phyloP scores from a whole-genome alignment of 176 grass and related monocot species.

The Triticum monococcum region DNA sequence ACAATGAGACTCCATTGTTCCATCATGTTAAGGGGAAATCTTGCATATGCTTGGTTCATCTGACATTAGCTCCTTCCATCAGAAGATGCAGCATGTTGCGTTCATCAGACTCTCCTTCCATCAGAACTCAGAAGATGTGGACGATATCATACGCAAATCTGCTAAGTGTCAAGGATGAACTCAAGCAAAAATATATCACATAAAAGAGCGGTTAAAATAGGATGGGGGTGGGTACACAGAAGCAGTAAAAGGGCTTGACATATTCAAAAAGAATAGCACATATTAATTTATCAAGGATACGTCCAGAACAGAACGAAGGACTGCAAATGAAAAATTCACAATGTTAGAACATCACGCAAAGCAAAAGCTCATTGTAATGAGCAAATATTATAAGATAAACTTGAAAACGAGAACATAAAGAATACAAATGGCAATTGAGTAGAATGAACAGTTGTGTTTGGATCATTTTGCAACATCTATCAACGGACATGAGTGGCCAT shows the following conservation, averaged over 20 bases:
- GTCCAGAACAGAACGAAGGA: constrained; percentile 94
- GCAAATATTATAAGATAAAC: background rate
- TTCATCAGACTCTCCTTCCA: constrained; percentile 13
- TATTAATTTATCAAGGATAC: constrained; percentile 69
- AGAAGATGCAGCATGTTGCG: constrained; percentile 53
- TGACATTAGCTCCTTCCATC: constrained; percentile 18
- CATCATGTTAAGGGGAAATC: background rate
- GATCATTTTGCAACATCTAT: background rate
- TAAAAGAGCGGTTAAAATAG: background rate
- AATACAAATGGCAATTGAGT: background rate
- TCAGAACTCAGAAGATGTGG: constrained; percentile 96
- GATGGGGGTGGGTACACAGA: too few species aligned
- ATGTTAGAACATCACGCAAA: constrained; percentile 30
- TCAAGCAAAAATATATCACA: background rate
- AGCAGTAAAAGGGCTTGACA: too few species aligned
- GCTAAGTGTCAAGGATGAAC: constrained; percentile 56
- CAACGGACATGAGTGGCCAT: background rate
- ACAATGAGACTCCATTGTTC: background rate
- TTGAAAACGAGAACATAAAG: background rate
- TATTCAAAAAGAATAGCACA: background rate
- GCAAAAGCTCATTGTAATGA: background rate
- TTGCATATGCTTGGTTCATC: background rate
- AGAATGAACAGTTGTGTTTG: background rate
- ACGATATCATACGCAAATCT: constrained; percentile 95
- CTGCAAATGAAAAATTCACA: constrained; percentile 48